phyloP scores from a whole-genome alignment of 768 basidiomycete genomes.

The Pleurotus salmoneostramineus region DNA sequence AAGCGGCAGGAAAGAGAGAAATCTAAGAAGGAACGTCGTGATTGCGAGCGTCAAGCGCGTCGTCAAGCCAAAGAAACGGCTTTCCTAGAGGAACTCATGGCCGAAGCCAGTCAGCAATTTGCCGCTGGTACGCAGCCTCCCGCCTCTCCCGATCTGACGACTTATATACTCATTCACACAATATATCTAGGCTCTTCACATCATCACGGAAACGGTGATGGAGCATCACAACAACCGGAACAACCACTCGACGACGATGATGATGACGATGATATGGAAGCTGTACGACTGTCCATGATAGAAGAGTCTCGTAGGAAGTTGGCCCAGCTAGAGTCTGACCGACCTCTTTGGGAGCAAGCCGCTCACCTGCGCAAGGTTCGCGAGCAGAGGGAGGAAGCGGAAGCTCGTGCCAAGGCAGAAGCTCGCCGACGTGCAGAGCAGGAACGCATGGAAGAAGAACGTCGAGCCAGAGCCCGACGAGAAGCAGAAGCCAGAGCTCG shows the following conservation, averaged over 20 bases:
- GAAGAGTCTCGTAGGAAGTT: slow-evolving; percentile 66
- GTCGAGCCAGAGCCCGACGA: slow-evolving; percentile 17
- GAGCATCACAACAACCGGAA: not conserved
- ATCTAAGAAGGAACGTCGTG: slow-evolving; percentile 35
- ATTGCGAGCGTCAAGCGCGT: slow-evolving; percentile 31
- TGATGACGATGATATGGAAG: slow-evolving; percentile 30
- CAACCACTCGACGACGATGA: slow-evolving; percentile 16
- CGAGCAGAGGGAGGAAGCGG: slow-evolving; percentile 33
- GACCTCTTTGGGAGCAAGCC: slow-evolving; percentile 57
- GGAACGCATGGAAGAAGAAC: slow-evolving; percentile 20
- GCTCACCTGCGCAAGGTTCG: slow-evolving; percentile 39
- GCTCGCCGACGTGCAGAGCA: slow-evolving; percentile 25
- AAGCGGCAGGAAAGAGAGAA: slow-evolving; percentile 36
- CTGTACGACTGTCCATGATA: slow-evolving; percentile 37
- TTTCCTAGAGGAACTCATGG: slow-evolving; percentile 37
- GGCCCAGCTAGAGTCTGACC: slow-evolving; percentile 61
- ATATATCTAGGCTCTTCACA: too few species aligned
- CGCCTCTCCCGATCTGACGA: too few species aligned
- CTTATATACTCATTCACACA: too few species aligned
- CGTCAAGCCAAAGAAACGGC: slow-evolving; percentile 30
- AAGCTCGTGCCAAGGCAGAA: slow-evolving; percentile 29
- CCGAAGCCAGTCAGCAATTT: slow-evolving; percentile 15
- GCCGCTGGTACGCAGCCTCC: too few species aligned
- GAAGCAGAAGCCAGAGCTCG: slow-evolving; percentile 22
- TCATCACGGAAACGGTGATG: too few species aligned